A percentile compares a stretch with the other conserved stretches of the same genome.
phyloP scores from a whole-genome alignment of 2,329 filamentous ascomycete species.

The Alternaria arborescens region DNA sequence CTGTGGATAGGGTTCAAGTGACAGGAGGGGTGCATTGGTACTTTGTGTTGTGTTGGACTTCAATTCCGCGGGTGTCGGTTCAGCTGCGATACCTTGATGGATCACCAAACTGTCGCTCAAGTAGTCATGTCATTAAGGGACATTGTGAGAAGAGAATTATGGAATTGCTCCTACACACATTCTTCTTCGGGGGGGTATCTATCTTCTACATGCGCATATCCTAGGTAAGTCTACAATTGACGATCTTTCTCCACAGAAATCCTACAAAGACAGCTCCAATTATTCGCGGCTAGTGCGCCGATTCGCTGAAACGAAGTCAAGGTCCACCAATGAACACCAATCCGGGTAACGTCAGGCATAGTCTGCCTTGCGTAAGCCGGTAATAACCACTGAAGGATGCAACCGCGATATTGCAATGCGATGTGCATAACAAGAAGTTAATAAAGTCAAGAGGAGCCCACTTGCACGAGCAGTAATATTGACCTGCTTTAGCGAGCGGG shows the following conservation, averaged over 20 bases:
- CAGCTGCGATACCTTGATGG: neutral
- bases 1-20: neutral
- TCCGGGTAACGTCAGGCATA: neutral
- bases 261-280: constrained; percentile 6
- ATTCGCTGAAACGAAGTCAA: constrained; percentile 3
- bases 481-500: constrained; percentile 37
- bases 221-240: neutral
- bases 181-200: constrained; percentile 5
- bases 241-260: neutral
- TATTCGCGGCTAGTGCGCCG: constrained; percentile 6
- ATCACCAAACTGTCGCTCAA: neutral
- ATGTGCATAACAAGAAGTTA: neutral
- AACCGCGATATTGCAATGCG: neutral
- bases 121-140: neutral
- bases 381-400: constrained; percentile 6
- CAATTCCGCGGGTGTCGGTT: neutral
- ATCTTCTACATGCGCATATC: constrained; percentile 12
- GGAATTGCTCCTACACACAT: neutral
- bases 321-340: constrained; percentile 12
- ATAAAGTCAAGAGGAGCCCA: neutral
- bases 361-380: constrained; percentile 4
- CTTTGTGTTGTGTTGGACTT: neutral
- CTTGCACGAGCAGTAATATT: neutral
- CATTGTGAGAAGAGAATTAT: neutral
- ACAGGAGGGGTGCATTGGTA: constrained; percentile 1